These are phyloP conservation scores for Wickerhamiella musiphila DNA, from an alignment of 805 yeast species.

Conservation along the genomic window DNA sequence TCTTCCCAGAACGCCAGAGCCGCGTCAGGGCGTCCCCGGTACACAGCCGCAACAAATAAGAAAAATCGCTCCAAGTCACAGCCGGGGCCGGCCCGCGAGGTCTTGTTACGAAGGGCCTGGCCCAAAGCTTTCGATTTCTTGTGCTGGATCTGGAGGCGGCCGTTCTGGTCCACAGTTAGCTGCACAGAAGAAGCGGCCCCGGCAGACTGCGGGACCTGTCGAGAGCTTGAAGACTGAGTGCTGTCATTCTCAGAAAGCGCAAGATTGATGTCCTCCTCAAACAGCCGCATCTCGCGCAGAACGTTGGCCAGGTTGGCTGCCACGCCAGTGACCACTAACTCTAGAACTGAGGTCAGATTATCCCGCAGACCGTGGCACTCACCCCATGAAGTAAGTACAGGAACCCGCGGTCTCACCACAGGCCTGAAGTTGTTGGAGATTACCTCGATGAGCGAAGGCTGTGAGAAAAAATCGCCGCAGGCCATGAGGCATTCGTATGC, in stretches of 20 bases:
- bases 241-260: conserved; percentile 9
- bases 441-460: conserved; percentile 3
- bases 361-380: conserved; percentile 6
- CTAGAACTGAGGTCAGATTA: conserved; percentile 12
- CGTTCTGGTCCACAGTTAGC: not conserved
- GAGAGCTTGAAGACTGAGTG: not conserved
- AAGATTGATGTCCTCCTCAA: conserved; percentile 24
- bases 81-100: conserved; percentile 33
- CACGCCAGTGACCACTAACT: conserved; percentile 16
- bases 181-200: not conserved
- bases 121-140: not conserved
- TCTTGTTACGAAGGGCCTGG: conserved; percentile 16
- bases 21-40: conserved; percentile 40
- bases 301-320: conserved; percentile 23
- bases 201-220: not conserved
- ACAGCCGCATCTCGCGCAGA: conserved; percentile 23
- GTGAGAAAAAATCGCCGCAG: conserved; percentile 19
- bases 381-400: conserved; percentile 9
- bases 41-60: conserved; percentile 52
- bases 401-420: conserved; percentile 19
- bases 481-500: conserved; percentile 25
- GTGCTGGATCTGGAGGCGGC: not conserved
- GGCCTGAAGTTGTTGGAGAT: conserved; percentile 14
- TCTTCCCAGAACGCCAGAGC: conserved; percentile 52
- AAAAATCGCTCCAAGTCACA: conserved; percentile 84